A percentile compares a stretch with the other conserved stretches of the same genome.
phyloP scores from a whole-genome alignment of 257 asterid species.

The Gentiana straminea region DNA sequence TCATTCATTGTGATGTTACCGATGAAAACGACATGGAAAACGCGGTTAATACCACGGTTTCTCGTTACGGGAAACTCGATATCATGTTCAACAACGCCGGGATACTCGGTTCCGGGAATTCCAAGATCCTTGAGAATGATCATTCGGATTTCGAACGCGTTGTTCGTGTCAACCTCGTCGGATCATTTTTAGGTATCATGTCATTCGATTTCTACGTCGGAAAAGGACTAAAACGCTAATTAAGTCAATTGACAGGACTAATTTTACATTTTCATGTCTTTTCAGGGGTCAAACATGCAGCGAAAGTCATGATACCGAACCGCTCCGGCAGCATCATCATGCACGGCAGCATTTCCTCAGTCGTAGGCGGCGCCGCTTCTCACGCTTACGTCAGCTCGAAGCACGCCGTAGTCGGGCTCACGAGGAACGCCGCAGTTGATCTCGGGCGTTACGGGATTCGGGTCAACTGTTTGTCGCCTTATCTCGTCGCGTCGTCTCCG shows the following conservation, averaged over 20 bases:
- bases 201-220: too few species aligned
- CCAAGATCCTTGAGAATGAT: background rate
- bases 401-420: conserved; percentile 22
- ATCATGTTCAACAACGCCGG: conserved; percentile 12
- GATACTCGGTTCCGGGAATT: background rate
- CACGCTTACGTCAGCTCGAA: conserved; percentile 19
- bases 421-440: conserved; percentile 19
- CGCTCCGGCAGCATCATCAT: conserved; percentile 25
- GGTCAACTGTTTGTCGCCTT: conserved; percentile 25
- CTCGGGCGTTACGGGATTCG: conserved; percentile 25
- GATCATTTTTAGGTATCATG: conserved; percentile 8
- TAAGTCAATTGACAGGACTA: too few species aligned
- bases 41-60: conserved; percentile 2
- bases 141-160: background rate
- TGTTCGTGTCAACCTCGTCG: conserved; percentile 4
- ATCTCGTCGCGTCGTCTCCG: conserved; percentile 7
- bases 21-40: background rate
- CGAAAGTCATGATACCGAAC: conserved; percentile 24
- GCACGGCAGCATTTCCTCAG: conserved; percentile 20
- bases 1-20: conserved; percentile 3
- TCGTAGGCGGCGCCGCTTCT: conserved; percentile 15
- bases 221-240: too few species aligned
- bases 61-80: conserved; percentile 8
- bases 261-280: too few species aligned
- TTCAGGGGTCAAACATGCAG: conserved; percentile 32